Percentiles rank a stretch among this genome's conserved stretches.
Conservation (phyloP, 371 early-diverging fungal species). For the Amoeboaphelidium protococcarum region DNA sequence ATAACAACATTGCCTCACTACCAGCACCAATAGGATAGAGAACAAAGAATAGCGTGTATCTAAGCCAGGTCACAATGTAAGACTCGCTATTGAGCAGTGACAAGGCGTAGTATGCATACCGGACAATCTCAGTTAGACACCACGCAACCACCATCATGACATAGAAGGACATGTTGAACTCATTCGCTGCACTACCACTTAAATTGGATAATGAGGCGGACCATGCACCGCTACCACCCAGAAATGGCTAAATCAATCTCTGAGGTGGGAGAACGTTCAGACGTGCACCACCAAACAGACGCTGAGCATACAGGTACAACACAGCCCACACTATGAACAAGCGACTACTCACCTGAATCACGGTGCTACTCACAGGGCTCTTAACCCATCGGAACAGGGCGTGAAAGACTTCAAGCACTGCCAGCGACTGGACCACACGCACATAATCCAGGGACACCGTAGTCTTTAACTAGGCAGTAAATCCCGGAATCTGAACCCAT, state of each 20-base stretch:
- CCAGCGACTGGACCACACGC: conserved; percentile 39
- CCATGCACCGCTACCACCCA: too few relatives aligned
- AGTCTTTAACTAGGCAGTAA: conserved; percentile 23
- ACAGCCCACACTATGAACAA: conserved; percentile 59
- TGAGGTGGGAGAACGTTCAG: too few relatives aligned
- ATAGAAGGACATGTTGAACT: too few relatives aligned
- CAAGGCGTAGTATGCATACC: conserved; percentile 58
- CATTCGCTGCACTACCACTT: too few relatives aligned
- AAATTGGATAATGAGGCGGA: too few relatives aligned
- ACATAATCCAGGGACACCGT: conserved; percentile 22
- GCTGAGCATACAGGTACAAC: conserved; percentile 27
- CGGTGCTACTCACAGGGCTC: conserved; percentile 45
- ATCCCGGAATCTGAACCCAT: conserved; percentile 21
- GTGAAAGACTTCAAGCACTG: conserved; percentile 29
- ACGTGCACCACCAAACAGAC: too few relatives aligned
- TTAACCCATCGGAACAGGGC: conserved; percentile 32
- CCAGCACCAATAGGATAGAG: conserved; percentile 72
- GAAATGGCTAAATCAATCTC: too few relatives aligned
- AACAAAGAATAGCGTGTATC: conserved; percentile 66
- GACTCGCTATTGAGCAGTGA: neutral
- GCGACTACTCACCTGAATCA: conserved; percentile 61
- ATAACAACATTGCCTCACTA: conserved; percentile 49
- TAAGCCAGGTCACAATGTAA: conserved; percentile 4
- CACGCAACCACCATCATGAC: conserved; percentile 71
- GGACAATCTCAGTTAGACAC: conserved; percentile 64